Base-by-base conservation (phyloP, 2,329 filamentous ascomycete species). In the Diplocarpon rosae region DNA sequence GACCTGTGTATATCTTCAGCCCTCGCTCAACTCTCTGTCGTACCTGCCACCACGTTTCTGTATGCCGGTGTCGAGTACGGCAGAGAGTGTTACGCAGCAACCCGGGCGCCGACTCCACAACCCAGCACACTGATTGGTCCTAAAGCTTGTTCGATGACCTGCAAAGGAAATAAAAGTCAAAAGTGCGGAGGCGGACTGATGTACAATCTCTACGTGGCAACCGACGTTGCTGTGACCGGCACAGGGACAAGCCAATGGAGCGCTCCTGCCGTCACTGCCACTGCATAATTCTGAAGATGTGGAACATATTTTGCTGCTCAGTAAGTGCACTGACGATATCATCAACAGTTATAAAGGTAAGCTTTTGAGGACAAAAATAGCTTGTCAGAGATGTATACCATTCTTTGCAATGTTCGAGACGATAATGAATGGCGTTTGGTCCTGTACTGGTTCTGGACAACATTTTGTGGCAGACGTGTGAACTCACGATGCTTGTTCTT, bases 41-140 rank as follows among this genome's bases (percentile, higher is more conserved):
- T 48, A 7, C 59, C 58, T 0, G 57, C 56, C 1, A 61, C 56
- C 1, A 56, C 58, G 0, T 56, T 48, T 37, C 44, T 54, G 14
- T 63, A 61, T 35, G 46, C 59, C 4, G 60, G 55, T 30, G 32
- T 63, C 15, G 61, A 64, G 45, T 63, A 63, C 47, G 61, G 63
- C 34, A 51, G 57, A 42, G 60, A 63, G 50, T 64, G 60, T 51
- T 62, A 63, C 45, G 59, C 56, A 4, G 60, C 56, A 5, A 55
- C 46, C 13, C 47, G 58, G 8, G 43, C 52, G 12, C 50, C 52
- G 2, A 43, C 43, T 0, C 54, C 55, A 1, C 20, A 48, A n/a
- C 50, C 55, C n/a, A 57, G 56, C 0, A 51, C 54, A 9, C 51
- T 63, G 3, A 48, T 57, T 5, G 62, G 60, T 17, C 50, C 49